phyloP scores from a whole-genome alignment of 352 stramenopile genomes.

The Pythium volutum region DNA sequence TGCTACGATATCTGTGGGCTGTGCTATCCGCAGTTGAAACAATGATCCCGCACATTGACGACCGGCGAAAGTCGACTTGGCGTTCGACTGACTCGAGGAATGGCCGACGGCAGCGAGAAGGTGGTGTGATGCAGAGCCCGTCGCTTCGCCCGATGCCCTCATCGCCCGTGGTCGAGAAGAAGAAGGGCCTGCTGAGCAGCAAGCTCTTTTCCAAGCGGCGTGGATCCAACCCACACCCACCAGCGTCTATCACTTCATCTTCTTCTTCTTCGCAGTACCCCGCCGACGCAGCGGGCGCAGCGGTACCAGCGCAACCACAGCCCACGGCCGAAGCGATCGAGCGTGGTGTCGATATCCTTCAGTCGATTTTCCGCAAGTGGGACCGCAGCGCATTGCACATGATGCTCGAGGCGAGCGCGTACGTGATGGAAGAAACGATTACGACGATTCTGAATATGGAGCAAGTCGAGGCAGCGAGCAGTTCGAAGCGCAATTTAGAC shows the following conservation, averaged over 20 bases:
- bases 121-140: conserved; percentile 3
- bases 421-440: conserved; percentile 82
- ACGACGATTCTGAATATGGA: conserved; percentile 78
- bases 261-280: conserved; percentile 1
- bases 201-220: conserved; percentile 57
- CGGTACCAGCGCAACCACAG: conserved; percentile 12
- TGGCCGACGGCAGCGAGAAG: conserved; percentile 7
- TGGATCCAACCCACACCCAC: conserved; percentile 19
- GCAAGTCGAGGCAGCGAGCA: conserved; percentile 37
- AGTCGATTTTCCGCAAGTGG: conserved; percentile 83
- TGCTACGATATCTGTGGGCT: not conserved
- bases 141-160: conserved; percentile 13
- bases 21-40: not conserved
- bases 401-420: conserved; percentile 71
- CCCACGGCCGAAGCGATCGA: conserved; percentile 47
- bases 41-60: conserved; percentile 21
- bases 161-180: conserved; percentile 23
- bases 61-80: conserved; percentile 19
- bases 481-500: conserved; percentile 20
- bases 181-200: conserved; percentile 40
- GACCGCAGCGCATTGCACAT: conserved; percentile 60
- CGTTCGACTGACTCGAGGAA: conserved; percentile 4
- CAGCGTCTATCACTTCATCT: no score
- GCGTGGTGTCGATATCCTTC: conserved; percentile 65
- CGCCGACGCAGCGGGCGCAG: conserved; percentile 2